phyloP scores from a whole-genome alignment of 1,284 basidiomycete species.

The Cutaneotrichosporon sp. region DNA sequence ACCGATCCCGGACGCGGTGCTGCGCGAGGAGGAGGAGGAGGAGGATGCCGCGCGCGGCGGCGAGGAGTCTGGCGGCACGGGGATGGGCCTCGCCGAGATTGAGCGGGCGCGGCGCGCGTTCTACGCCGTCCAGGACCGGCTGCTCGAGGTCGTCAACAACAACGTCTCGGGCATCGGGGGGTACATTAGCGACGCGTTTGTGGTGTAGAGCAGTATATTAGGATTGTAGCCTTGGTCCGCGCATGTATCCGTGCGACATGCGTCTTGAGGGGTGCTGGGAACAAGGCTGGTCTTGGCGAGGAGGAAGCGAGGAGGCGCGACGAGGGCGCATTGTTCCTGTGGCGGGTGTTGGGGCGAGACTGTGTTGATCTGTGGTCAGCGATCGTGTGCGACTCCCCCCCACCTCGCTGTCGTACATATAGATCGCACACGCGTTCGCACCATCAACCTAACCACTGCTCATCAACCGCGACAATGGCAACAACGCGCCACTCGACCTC shows the following conservation, averaged over 20 bases:
- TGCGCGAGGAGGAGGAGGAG: slow-evolving; percentile 47
- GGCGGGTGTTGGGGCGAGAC: too few relatives aligned
- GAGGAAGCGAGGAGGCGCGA: too few relatives aligned
- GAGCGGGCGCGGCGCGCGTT: slow-evolving; percentile 43
- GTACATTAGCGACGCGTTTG: slow-evolving; percentile 46
- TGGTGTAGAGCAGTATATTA: slow-evolving; percentile 33
- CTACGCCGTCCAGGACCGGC: slow-evolving; percentile 33
- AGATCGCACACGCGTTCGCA: too few relatives aligned
- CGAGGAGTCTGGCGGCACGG: slow-evolving; percentile 26
- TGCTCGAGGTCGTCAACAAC: slow-evolving; percentile 39
- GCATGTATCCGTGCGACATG: slow-evolving; percentile 5
- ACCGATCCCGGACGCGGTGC: slow-evolving; percentile 47
- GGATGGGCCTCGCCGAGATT: slow-evolving; percentile 28
- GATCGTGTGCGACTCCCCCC: too few relatives aligned
- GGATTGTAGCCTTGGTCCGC: neutral
- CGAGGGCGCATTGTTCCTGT: too few relatives aligned
- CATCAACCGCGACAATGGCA: too few relatives aligned
- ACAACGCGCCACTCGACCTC: too few relatives aligned
- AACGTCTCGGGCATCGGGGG: slow-evolving; percentile 39
- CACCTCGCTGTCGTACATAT: too few relatives aligned
- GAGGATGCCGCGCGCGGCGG: slow-evolving; percentile 30
- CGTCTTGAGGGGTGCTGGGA: too few relatives aligned
- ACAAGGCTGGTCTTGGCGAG: too few relatives aligned
- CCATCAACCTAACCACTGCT: too few relatives aligned
- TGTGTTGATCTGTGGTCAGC: too few relatives aligned